Evolutionary conservation across 2,329 filamentous ascomycete genomes (phyloP).

Genomic region (Sarocladium strictum): DNA sequence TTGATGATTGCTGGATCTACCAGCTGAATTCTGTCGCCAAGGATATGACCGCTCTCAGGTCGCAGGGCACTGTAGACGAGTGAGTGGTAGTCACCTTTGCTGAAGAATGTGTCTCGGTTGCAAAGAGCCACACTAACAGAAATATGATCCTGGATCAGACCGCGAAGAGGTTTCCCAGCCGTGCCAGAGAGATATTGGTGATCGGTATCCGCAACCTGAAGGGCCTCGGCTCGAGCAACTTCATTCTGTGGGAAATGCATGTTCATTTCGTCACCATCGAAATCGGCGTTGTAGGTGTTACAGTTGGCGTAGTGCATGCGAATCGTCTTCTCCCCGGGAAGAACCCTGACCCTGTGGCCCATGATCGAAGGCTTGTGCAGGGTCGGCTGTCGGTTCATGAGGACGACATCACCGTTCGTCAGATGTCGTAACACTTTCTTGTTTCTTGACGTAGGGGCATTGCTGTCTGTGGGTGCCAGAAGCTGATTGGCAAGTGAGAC

Average conservation of each 20-base stretch:
- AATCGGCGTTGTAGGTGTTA: slow-evolving; percentile 99
- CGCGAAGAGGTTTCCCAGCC: slow-evolving; percentile 85
- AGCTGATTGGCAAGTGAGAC: slow-evolving; percentile 88
- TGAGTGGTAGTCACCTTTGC: slow-evolving; percentile 82
- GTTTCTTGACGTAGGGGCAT: slow-evolving; percentile 69
- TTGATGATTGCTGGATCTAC: slow-evolving; percentile 77
- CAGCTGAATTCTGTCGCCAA: slow-evolving; percentile 73
- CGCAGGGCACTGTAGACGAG: slow-evolving; percentile 86
- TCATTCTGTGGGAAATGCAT: slow-evolving; percentile 99
- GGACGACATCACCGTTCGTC: slow-evolving; percentile 91
- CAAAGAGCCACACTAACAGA: slow-evolving; percentile 90
- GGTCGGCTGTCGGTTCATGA: slow-evolving; percentile 98
- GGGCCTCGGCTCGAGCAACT: slow-evolving; percentile 83
- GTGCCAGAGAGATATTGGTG: slow-evolving; percentile 95
- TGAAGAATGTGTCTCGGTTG: slow-evolving; percentile 87
- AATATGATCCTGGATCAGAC: slow-evolving; percentile 97
- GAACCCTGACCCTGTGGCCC: slow-evolving; percentile 87
- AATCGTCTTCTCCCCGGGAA: slow-evolving; percentile 93
- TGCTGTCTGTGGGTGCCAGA: slow-evolving; percentile 73
- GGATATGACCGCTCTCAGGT: slow-evolving; percentile 84
- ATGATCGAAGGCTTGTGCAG: slow-evolving; percentile 99
- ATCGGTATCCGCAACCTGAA: slow-evolving; percentile 91
- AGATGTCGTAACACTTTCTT: slow-evolving; percentile 97
- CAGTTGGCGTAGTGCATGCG: slow-evolving; percentile 99
- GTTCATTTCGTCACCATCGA: slow-evolving; percentile 99